Evolutionary conservation across 2,329 filamentous ascomycete species (phyloP).

Genomic region (Fusarium avenaceum): DNA sequence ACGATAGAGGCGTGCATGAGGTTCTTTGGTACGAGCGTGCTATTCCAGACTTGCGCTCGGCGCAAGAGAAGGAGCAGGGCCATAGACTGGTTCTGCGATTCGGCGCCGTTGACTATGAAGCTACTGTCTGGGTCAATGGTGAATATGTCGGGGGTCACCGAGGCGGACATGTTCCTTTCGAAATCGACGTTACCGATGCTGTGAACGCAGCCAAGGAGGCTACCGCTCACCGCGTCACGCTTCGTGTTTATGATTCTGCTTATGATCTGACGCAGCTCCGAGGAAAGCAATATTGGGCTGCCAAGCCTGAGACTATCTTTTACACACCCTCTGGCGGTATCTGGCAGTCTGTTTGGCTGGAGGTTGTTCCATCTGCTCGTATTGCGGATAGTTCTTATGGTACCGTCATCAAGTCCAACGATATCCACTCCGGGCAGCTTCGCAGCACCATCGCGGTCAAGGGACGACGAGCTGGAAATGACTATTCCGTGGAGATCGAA

Average conservation of each 20-base stretch:
- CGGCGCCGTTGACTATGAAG: constrained; percentile 73
- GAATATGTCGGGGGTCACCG: constrained; percentile 66
- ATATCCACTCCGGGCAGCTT: constrained; percentile 66
- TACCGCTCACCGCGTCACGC: constrained; percentile 59
- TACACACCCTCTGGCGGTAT: constrained; percentile 70
- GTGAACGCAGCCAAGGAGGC: constrained; percentile 47
- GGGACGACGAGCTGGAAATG: constrained; percentile 62
- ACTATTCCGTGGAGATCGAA: constrained; percentile 66
- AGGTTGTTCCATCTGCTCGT: constrained; percentile 65
- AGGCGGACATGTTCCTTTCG: constrained; percentile 71
- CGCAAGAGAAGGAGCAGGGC: constrained; percentile 56
- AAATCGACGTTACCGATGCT: constrained; percentile 69
- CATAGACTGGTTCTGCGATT: constrained; percentile 66
- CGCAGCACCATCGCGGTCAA: constrained; percentile 64
- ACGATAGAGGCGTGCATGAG: constrained; percentile 73
- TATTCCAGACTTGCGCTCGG: constrained; percentile 63
- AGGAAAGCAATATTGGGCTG: constrained; percentile 76
- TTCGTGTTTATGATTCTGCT: constrained; percentile 74
- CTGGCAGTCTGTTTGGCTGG: constrained; percentile 70
- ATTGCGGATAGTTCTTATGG: constrained; percentile 70
- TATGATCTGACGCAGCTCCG: constrained; percentile 74
- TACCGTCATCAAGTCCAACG: constrained; percentile 68
- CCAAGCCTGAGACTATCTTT: constrained; percentile 71
- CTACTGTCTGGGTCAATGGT: constrained; percentile 69
- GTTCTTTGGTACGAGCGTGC: constrained; percentile 75